Evolutionary conservation across 495 filamentous ascomycete genomes (phyloP).

Genomic region (Hypoxylon lienhwacheense): DNA sequence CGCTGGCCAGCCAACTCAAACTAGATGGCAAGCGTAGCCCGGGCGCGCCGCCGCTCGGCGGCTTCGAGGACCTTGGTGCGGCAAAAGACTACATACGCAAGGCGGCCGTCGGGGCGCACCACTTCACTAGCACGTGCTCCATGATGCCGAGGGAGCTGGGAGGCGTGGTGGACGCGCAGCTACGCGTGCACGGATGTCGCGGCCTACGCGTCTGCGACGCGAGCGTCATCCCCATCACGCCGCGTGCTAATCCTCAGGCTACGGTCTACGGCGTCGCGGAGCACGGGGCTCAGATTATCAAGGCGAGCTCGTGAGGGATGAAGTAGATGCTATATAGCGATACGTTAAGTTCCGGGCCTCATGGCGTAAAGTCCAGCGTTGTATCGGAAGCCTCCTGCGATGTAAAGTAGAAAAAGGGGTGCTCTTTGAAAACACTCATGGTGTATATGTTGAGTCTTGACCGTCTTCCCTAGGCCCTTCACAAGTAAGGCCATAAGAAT

Average conservation of each 20-base stretch:
- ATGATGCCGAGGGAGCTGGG: conserved; percentile 37
- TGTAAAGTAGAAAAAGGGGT: no score
- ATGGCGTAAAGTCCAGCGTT: no score
- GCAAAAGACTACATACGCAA: conserved; percentile 32
- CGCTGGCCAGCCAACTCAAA: conserved; percentile 36
- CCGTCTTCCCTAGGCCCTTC: no score
- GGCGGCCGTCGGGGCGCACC: conserved; percentile 31
- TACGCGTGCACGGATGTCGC: conserved; percentile 48
- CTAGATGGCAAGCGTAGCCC: conserved; percentile 23
- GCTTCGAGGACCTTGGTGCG: conserved; percentile 18
- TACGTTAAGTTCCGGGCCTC: no score
- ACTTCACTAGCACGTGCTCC: conserved; percentile 35
- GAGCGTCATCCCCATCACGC: conserved; percentile 48
- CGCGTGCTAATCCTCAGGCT: conserved; percentile 43
- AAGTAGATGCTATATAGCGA: background rate
- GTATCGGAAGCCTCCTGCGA: no score
- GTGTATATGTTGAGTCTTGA: no score
- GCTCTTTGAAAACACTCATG: no score
- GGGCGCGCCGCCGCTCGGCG: background rate
- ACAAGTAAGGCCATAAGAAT: no score
- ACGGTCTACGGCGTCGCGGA: conserved; percentile 46
- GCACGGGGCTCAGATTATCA: background rate
- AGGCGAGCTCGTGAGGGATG: background rate
- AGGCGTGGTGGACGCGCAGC: conserved; percentile 41
- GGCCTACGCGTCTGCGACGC: conserved; percentile 52